Evolutionary conservation across 225 moss, liverwort and hornwort genomes (phyloP), one percentile per base, ranked within the genome.

Genomic region (Thuidium tamariscinum): DNA sequence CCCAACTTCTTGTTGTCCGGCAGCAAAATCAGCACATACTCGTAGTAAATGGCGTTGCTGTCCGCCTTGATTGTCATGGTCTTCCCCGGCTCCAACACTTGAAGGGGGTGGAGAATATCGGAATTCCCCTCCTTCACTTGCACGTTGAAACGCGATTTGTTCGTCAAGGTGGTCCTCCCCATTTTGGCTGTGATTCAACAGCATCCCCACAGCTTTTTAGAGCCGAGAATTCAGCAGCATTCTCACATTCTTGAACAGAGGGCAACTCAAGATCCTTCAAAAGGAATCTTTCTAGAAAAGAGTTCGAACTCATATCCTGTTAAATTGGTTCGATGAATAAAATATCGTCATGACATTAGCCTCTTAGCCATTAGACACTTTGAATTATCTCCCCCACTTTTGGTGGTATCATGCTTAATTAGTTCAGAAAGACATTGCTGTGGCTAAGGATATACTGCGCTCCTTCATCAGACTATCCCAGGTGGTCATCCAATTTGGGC

Each of bases 41-140:
- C 32, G 44, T 32, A 62, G 30, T 61, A 62, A 21, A 62, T 80
- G 8, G 61, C 44, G 8, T 0, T 4, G 5, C 2, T 19, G 46
- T 62, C 46, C 21, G 22, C 22, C 22, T 14, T 0, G 60, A 80
- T 62, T 13, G 34, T 80, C 62, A 79, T 60, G 20, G 0, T 44
- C 1, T 5, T 1, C 21, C 32, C 44, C 10, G 0, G 0, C 13
- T 32, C 0, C 21, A 80, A 32, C 2, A 80, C 14, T 32, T 22
- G 0, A 4, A 80, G 21, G 60, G 0, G 1, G 20, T 46, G 79
- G 15, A 13, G 32, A 32, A 80, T 80, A 14, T 32, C 32, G 8
- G 79, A 2, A 46, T 32, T 32, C 44, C 62, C 44, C 22, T 62
- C 62, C 32, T 7, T 61, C 21, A 80, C 62, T 62, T 44, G 29